Evolutionary conservation across 495 filamentous ascomycete genomes (phyloP).

Genomic region (Daldinia caldariorum): DNA sequence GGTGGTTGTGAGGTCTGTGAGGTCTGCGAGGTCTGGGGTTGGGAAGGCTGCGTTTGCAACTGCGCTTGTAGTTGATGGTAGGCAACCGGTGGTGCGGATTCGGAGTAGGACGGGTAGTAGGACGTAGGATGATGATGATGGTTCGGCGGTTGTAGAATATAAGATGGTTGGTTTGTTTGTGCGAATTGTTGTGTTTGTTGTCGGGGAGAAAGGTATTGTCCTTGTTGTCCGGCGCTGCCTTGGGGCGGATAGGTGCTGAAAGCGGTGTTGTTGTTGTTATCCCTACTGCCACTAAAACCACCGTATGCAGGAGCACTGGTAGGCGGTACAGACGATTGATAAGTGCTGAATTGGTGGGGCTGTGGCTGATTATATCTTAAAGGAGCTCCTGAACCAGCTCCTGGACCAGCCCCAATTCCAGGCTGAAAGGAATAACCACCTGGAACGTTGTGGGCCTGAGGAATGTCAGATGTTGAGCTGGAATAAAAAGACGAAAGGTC

Average conservation of each 20-base stretch:
- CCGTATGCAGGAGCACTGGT: slow-evolving; percentile 38
- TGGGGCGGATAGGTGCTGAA: slow-evolving; percentile 35
- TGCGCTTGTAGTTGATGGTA: slow-evolving; percentile 35
- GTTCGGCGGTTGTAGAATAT: slow-evolving; percentile 29
- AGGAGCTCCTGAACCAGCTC: slow-evolving; percentile 21
- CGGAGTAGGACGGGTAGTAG: slow-evolving; percentile 41
- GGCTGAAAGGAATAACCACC: slow-evolving; percentile 57
- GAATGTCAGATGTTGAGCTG: slow-evolving; percentile 38
- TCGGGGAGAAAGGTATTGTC: slow-evolving; percentile 33
- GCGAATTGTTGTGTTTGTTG: slow-evolving; percentile 35
- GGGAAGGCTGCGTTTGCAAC: slow-evolving; percentile 33
- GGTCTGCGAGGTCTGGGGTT: slow-evolving; percentile 23
- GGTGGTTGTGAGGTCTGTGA: slow-evolving; percentile 45
- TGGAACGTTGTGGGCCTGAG: slow-evolving; percentile 23
- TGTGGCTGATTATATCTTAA: slow-evolving; percentile 41
- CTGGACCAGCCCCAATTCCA: slow-evolving; percentile 29
- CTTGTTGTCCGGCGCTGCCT: slow-evolving; percentile 24
- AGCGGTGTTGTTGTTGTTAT: slow-evolving; percentile 35
- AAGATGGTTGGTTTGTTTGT: slow-evolving; percentile 26
- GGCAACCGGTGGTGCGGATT: slow-evolving; percentile 25
- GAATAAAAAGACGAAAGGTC: slow-evolving; percentile 64
- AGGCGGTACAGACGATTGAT: slow-evolving; percentile 36
- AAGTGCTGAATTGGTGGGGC: slow-evolving; percentile 37
- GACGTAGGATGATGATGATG: slow-evolving; percentile 11
- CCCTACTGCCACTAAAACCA: slow-evolving; percentile 22